Percentiles rank a stretch among this genome's conserved stretches.
Evolutionary conservation across 495 filamentous ascomycete genomes (phyloP).

Genomic region (Talaromyces stipitatus): DNA sequence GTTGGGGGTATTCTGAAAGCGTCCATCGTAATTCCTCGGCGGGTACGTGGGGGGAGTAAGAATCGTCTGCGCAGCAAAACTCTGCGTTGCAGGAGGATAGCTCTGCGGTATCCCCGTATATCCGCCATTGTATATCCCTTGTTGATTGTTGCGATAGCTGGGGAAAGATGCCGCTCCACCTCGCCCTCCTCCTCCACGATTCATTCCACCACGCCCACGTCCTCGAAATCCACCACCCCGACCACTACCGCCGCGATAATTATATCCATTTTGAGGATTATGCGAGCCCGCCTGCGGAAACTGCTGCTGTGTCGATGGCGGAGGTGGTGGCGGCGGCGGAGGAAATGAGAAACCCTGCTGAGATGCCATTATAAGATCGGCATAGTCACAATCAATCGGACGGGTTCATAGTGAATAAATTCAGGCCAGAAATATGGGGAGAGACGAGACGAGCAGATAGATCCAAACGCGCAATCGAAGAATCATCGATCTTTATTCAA

Average conservation of each 20-base stretch:
- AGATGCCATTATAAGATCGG: slow-evolving; percentile 30
- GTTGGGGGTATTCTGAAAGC: slow-evolving; percentile 9
- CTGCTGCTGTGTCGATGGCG: slow-evolving; percentile 21
- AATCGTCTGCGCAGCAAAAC: not conserved
- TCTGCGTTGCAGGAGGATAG: not conserved
- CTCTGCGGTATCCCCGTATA: not conserved
- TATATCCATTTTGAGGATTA: slow-evolving; percentile 12
- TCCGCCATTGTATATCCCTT: not conserved
- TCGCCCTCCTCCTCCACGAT: slow-evolving; percentile 46
- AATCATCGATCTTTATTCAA: not conserved
- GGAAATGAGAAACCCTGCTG: slow-evolving; percentile 43
- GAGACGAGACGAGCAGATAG: not conserved
- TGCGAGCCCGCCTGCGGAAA: slow-evolving; percentile 1
- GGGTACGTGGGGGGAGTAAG: not conserved
- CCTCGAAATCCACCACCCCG: slow-evolving; percentile 29
- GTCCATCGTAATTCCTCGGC: slow-evolving; percentile 21
- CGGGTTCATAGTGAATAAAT: not conserved
- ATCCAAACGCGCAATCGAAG: not conserved
- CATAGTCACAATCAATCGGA: not conserved
- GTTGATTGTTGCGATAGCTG: not conserved
- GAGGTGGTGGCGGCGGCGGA: slow-evolving; percentile 39
- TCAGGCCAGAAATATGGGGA: too few species aligned
- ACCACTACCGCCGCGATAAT: slow-evolving; percentile 25
- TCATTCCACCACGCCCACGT: slow-evolving; percentile 36
- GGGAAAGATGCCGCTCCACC: slow-evolving; percentile 29